Percentiles rank a stretch among this genome's conserved stretches.
These are phyloP conservation scores for Phialophora verrucosa DNA, from an alignment of 2,329 filamentous ascomycete species.

Conservation along the genomic window DNA sequence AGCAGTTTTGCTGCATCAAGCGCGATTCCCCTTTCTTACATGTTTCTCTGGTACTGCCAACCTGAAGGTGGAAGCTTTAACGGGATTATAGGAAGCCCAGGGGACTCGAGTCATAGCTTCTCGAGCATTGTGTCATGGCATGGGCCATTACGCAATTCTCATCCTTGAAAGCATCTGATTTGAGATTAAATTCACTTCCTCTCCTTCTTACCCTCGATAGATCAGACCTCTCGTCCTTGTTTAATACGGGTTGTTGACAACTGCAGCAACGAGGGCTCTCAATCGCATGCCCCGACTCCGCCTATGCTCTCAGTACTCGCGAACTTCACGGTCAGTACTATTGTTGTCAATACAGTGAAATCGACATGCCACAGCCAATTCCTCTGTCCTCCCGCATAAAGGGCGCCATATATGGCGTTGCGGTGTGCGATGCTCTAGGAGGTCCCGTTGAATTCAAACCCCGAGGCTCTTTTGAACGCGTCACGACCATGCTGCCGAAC, in stretches of 20 bases:
- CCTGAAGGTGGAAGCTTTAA: background rate
- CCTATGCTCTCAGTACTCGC: background rate
- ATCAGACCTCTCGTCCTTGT: background rate
- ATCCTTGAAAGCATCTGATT: background rate
- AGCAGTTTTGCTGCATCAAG: background rate
- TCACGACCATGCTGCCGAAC: slow-evolving; percentile 46
- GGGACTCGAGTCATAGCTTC: background rate
- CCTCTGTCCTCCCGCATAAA: slow-evolving; percentile 39
- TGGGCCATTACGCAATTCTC: background rate
- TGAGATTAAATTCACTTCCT: background rate
- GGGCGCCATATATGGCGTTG: slow-evolving; percentile 49
- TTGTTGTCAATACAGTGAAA: background rate
- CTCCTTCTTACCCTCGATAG: background rate
- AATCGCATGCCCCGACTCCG: background rate
- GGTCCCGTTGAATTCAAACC: slow-evolving; percentile 50
- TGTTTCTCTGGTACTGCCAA: background rate
- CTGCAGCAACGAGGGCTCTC: background rate
- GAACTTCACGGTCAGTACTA: background rate
- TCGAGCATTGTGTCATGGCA: background rate
- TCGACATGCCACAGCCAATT: slow-evolving; percentile 11
- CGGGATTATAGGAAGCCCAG: background rate
- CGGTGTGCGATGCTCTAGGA: slow-evolving; percentile 52
- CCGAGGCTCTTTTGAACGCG: slow-evolving; percentile 45
- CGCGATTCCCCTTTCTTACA: background rate
- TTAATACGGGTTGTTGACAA: background rate